These are phyloP conservation scores for Acacia concinna DNA, from an alignment of 331 rosid genomes.

Conservation along the genomic window DNA sequence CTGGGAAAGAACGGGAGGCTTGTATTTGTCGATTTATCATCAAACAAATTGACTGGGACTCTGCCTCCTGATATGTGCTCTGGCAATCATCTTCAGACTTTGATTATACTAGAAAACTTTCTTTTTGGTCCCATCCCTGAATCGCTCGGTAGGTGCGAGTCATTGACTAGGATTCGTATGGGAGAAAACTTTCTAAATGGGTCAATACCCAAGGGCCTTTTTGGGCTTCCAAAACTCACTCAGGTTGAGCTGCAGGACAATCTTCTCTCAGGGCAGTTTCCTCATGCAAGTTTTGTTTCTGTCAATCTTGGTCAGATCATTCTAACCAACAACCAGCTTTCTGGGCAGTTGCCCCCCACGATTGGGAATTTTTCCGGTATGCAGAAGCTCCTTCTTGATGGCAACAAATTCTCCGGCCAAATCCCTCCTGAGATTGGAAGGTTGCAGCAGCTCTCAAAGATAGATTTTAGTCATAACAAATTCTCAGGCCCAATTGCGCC, in stretches of 20 bases:
- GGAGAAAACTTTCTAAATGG: slow-evolving; percentile 86
- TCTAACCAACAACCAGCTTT: slow-evolving; percentile 74
- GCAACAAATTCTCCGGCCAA: slow-evolving; percentile 70
- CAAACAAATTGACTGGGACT: slow-evolving; percentile 80
- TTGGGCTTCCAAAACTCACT: slow-evolving; percentile 64
- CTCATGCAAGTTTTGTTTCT: slow-evolving; percentile 48
- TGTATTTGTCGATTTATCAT: slow-evolving; percentile 65
- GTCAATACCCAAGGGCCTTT: slow-evolving; percentile 78
- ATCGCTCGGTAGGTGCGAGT: slow-evolving; percentile 64
- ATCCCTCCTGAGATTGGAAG: slow-evolving; percentile 81
- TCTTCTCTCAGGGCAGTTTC: slow-evolving; percentile 62
- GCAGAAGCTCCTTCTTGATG: slow-evolving; percentile 89
- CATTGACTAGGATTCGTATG: slow-evolving; percentile 76
- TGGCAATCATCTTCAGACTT: slow-evolving; percentile 67
- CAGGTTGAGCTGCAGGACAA: slow-evolving; percentile 88
- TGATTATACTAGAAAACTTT: slow-evolving; percentile 73
- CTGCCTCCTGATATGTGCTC: slow-evolving; percentile 75
- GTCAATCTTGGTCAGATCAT: slow-evolving; percentile 75
- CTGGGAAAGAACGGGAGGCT: slow-evolving; percentile 75
- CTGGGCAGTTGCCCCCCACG: slow-evolving; percentile 73
- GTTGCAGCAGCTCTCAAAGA: slow-evolving; percentile 80
- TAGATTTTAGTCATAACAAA: slow-evolving; percentile 78
- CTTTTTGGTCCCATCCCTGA: slow-evolving; percentile 86
- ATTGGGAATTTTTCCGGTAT: slow-evolving; percentile 80
- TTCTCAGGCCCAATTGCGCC: slow-evolving; percentile 65